These are phyloP conservation scores for Boletus rubroflammeus DNA, from an alignment of 768 basidiomycete species.

Conservation along the genomic window DNA sequence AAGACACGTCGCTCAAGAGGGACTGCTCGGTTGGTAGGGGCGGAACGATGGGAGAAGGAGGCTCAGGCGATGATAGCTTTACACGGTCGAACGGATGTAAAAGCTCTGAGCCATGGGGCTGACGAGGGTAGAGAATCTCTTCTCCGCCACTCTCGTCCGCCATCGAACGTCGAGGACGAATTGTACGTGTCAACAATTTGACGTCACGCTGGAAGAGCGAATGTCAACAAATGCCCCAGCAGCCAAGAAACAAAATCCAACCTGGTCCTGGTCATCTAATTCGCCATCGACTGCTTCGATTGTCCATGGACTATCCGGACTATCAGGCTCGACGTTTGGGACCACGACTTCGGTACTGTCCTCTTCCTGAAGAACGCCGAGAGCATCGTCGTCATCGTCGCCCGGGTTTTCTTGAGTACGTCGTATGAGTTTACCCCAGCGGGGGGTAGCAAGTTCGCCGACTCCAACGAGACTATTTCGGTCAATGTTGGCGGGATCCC, in stretches of 20 bases:
- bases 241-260: slow-evolving; percentile 27
- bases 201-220: slow-evolving; percentile 39
- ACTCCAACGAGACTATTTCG: slow-evolving; percentile 87
- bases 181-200: slow-evolving; percentile 42
- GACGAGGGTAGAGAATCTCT: slow-evolving; percentile 84
- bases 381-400: slow-evolving; percentile 42
- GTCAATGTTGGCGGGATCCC: slow-evolving; percentile 79
- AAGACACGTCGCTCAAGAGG: slow-evolving; percentile 27
- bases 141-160: slow-evolving; percentile 87
- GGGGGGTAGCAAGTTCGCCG: slow-evolving; percentile 94
- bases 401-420: slow-evolving; percentile 33
- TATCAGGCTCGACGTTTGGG: slow-evolving; percentile 44
- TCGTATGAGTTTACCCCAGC: slow-evolving; percentile 67
- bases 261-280: slow-evolving; percentile 66
- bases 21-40: slow-evolving; percentile 32
- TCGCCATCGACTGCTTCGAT: slow-evolving; percentile 85
- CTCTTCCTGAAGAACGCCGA: slow-evolving; percentile 29
- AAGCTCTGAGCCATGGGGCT: slow-evolving; percentile 35
- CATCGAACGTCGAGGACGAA: slow-evolving; percentile 61
- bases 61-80: slow-evolving; percentile 29
- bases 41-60: slow-evolving; percentile 27
- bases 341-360: slow-evolving; percentile 28
- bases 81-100: slow-evolving; percentile 33
- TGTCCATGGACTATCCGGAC: slow-evolving; percentile 82
- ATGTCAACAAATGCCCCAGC: neutral